Conservation (phyloP, 495 filamentous ascomycete species). For the Clohesyomyces aquaticus region DNA sequence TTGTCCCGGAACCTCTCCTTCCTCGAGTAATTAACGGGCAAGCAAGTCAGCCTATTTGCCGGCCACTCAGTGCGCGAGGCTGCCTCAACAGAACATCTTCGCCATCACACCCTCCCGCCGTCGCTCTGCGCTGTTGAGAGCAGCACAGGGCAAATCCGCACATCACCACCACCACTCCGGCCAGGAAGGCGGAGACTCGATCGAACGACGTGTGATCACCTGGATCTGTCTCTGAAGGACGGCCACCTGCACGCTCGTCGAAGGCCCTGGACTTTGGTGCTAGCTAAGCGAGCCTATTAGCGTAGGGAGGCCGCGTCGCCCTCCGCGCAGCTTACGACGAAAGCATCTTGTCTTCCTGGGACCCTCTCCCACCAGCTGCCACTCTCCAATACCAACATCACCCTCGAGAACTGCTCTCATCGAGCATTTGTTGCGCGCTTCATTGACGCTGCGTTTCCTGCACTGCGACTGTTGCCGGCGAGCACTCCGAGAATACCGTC, state of each 20-base stretch:
- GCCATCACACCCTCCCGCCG: neutral
- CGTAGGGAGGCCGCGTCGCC: neutral
- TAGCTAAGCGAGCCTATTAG: slow-evolving; percentile 2
- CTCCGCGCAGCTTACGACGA: neutral
- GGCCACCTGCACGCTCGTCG: neutral
- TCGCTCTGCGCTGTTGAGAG: neutral
- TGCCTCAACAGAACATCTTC: no score
- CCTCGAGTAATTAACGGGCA: neutral
- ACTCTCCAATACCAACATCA: neutral
- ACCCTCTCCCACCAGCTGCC: no score
- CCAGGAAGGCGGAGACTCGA: no score
- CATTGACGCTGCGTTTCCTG: neutral
- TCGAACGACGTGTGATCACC: neutral
- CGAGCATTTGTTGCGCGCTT: neutral
- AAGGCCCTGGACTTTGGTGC: neutral
- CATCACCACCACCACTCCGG: neutral
- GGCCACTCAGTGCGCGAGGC: neutral
- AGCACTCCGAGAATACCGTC: slow-evolving; percentile 18
- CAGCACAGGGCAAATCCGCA: neutral
- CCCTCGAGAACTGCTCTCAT: neutral
- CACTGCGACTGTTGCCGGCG: neutral
- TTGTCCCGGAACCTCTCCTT: neutral
- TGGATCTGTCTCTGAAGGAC: neutral
- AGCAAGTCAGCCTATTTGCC: neutral
- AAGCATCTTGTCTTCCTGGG: no score